Evolutionary conservation across 805 yeast genomes (phyloP), one percentile per base, ranked within the genome.

Genomic region (Lachancea kluyveri): DNA sequence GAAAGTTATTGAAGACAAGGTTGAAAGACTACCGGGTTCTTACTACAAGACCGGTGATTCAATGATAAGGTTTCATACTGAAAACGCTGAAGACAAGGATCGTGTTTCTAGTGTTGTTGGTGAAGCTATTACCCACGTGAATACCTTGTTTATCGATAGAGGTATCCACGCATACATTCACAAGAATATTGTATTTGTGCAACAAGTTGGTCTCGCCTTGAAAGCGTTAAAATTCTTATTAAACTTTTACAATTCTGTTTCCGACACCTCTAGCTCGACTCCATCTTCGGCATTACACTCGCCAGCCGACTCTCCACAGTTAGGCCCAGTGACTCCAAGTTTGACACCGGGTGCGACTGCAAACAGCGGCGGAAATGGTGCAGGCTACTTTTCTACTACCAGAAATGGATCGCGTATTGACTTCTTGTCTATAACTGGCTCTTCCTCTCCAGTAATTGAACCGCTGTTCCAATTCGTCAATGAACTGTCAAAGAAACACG

Each of bases 1-100:
- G 18, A 54, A 52, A 20, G 48, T 57, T 28, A 42, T 58, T 6
- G 54, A 56, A 31, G 60, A 49, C 30, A 58, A 58, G 50, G 70
- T 73, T 25, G 95, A 84, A 48, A 70, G 96, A 48, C 59, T 84
- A 22, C 92, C 95, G 1, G 90, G 92, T 0, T 74, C 92, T 0
- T 72, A 72, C 42, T 69, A 79, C 28, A 80, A 79, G 39, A 65
- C 74, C 24, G 82, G 81, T 40, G 94, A 86, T 37, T 78, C 90
- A 24, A 75, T 85, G 23, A 66, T 90, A 26, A 68, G 80, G 36
- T 77, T 86, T 49, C 82, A 84, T 45, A 78, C 94, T 2, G 87
- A 83, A 29, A 68, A 66, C 30, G 75, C 83, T 5, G 72, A 70
- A 26, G 76, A 72, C 26, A 62, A 66, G 17, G 85, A 79, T 30